phyloP scores from a whole-genome alignment of 2,329 filamentous ascomycete species.

The Penicillium brevicompactum region DNA sequence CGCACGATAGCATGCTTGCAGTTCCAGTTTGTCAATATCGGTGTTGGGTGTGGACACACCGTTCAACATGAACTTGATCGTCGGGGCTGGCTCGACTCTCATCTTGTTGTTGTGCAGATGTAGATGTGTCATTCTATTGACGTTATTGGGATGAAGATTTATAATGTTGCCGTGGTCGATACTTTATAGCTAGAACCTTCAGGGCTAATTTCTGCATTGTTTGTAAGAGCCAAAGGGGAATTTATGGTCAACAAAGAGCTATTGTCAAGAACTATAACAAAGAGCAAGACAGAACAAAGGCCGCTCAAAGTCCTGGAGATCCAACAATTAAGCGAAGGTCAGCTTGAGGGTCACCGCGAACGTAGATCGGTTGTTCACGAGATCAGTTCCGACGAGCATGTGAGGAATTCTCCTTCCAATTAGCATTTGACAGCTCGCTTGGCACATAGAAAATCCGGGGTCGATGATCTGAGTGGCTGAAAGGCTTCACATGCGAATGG shows the following conservation, averaged over 20 bases:
- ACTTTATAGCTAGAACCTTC: background rate
- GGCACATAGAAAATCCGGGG: background rate
- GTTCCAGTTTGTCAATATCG: constrained; percentile 1
- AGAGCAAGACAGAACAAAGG: background rate
- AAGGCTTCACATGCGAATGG: constrained; percentile 20
- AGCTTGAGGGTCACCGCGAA: background rate
- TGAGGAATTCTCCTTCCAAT: background rate
- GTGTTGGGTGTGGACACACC: background rate
- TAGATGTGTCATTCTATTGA: background rate
- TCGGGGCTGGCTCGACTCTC: background rate
- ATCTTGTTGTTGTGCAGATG: too few species aligned
- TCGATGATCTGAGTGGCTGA: constrained; percentile 14
- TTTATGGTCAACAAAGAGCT: background rate
- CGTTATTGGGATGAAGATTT: background rate
- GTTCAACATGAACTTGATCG: constrained; percentile 5
- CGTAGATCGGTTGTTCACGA: background rate
- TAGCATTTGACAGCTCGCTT: background rate
- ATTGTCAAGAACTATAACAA: background rate
- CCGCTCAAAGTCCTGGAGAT: background rate
- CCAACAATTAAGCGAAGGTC: background rate
- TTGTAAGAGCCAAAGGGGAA: background rate
- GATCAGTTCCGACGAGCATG: background rate
- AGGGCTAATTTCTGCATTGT: background rate
- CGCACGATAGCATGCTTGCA: constrained; percentile 5
- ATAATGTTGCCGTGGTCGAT: background rate